Evolutionary conservation across 768 basidiomycete genomes (phyloP).

Genomic region (Leccinum rimulosum): DNA sequence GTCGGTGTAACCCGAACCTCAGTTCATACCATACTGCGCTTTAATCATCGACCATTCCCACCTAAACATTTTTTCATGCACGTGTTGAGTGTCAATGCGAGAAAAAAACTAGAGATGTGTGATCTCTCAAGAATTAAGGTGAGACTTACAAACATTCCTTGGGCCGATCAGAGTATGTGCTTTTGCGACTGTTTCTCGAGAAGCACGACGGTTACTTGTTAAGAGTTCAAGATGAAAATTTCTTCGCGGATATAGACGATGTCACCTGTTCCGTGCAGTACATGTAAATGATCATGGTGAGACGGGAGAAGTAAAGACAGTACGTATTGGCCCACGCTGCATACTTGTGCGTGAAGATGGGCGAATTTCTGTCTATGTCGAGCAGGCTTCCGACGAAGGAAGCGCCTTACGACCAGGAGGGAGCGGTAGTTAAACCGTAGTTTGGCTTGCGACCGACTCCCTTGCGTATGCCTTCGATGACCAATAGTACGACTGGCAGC

Average conservation of each 20-base stretch:
- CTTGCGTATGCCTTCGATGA: not conserved
- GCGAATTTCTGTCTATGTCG: not conserved
- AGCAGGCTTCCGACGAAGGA: not conserved
- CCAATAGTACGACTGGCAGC: not conserved
- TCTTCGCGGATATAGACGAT: too few species aligned
- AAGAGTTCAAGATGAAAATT: not conserved
- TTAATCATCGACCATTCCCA: not conserved
- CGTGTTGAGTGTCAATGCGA: not conserved
- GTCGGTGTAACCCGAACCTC: too few species aligned
- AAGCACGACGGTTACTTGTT: not conserved
- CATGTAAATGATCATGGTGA: too few species aligned
- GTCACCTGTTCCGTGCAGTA: too few species aligned
- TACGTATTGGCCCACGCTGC: not conserved
- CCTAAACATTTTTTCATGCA: not conserved
- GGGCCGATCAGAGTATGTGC: not conserved
- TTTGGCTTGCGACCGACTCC: too few species aligned
- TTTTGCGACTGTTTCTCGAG: not conserved
- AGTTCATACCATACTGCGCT: too few species aligned
- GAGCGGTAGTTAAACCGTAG: too few species aligned
- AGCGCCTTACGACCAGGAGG: not conserved
- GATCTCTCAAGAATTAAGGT: too few species aligned
- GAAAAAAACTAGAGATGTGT: too few species aligned
- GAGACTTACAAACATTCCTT: not conserved
- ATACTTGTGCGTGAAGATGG: not conserved
- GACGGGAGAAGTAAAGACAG: too few species aligned